Base-by-base conservation (phyloP, 2,329 filamentous ascomycete species). In the Blastomyces silverae region DNA sequence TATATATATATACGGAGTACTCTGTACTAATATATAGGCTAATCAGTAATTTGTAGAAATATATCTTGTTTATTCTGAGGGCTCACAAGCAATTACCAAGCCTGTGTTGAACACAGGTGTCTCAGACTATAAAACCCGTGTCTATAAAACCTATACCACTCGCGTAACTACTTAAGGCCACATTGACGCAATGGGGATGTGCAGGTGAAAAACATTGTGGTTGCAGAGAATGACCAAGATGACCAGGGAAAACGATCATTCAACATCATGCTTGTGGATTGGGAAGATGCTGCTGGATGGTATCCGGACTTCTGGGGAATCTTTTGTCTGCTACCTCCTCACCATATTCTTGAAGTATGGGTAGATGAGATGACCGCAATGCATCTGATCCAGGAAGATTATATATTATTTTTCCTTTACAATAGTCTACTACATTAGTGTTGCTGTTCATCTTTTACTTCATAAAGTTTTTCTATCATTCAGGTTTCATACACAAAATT, bases 151-250 rank as follows among this genome's bases (percentile, higher is more conserved):
- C 66, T 69, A 72, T 46, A 50, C 72, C 25, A 10, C 65, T 64
- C 52, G 64, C 20, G 66, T 72, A 46, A 46, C 67, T 73, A 58
- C 62, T 71, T 60, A 69, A 68, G 63, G 69, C 73, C 0, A 73
- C 69, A 53, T 67, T 73, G 53, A 73, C 72, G 17, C 72, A 74
- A 74, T 64, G 70, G 71, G 42, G 71, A 72, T 44, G 44, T 70
- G 58, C 71, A 73, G 67, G 69, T 69, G 65, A 72, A 72, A 53
- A 72, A 72, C 39, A 71, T 72, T 64, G 68, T 72, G 61, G 67
- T 71, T 56, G 67, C 56, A 20, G 69, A 72, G 64, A 69, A 70
- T 22, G 37, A 46, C 44, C 56, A 1, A 48, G 71, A 71, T n/a
- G 63, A 65, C 50, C 70, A 71, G 65, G 72, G 67, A 67, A 67